Evolutionary conservation across 805 yeast genomes (phyloP).

Genomic region (Ogataea populi-albae): DNA sequence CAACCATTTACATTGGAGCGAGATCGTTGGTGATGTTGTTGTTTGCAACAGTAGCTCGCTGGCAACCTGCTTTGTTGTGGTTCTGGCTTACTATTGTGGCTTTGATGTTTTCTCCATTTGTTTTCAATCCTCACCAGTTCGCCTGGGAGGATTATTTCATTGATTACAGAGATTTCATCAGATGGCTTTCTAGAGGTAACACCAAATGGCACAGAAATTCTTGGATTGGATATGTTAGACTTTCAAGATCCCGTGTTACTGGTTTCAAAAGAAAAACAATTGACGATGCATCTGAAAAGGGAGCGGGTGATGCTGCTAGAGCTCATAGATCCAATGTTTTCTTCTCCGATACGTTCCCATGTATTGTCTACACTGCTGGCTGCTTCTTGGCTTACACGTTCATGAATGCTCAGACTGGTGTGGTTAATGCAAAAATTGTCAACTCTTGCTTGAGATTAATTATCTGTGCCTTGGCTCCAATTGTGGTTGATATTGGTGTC

Average conservation of each 20-base stretch:
- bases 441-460: constrained; percentile 71
- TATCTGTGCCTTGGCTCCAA: constrained; percentile 86
- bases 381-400: constrained; percentile 77
- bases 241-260: constrained; percentile 79
- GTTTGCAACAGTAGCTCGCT: constrained; percentile 70
- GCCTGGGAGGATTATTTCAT: constrained; percentile 94
- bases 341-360: constrained; percentile 69
- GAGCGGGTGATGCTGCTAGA: constrained; percentile 80
- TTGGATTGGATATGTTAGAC: constrained; percentile 81
- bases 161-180: constrained; percentile 90
- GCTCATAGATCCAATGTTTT: constrained; percentile 76
- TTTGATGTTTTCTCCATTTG: constrained; percentile 85
- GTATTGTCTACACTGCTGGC: constrained; percentile 72
- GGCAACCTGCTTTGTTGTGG: constrained; percentile 96
- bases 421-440: constrained; percentile 48
- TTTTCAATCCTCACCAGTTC: constrained; percentile 97
- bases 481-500: constrained; percentile 85
- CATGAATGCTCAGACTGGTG: constrained; percentile 86
- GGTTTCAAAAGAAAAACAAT: constrained; percentile 77
- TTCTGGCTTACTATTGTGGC: constrained; percentile 94
- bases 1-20: constrained; percentile 82
- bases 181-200: constrained; percentile 91
- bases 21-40: constrained; percentile 69
- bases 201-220: constrained; percentile 86
- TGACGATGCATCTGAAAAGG: constrained; percentile 77